Evolutionary conservation across 495 filamentous ascomycete species (phyloP).

Genomic region (Ascobolus immersus): DNA sequence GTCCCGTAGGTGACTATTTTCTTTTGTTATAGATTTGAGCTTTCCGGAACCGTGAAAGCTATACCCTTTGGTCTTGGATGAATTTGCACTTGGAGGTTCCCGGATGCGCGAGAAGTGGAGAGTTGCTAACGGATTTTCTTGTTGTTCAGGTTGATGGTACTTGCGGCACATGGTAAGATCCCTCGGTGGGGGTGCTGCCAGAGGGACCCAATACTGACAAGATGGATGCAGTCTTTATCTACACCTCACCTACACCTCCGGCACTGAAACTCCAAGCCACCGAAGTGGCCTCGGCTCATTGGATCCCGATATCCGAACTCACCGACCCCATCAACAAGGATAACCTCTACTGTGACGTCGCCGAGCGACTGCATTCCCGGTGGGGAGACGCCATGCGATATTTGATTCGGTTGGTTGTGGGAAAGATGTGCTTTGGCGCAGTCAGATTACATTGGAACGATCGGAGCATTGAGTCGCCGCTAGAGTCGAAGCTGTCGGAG

Average conservation of each 20-base stretch:
- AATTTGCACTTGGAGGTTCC: too few species aligned
- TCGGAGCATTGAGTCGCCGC: background rate
- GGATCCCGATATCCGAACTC: conserved; percentile 44
- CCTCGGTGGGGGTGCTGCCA: too few species aligned
- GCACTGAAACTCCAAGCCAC: conserved; percentile 39
- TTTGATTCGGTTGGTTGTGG: conserved; percentile 30
- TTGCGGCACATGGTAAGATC: conserved; percentile 56
- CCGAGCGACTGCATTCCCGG: conserved; percentile 31
- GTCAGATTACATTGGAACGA: conserved; percentile 24
- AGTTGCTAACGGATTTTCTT: too few species aligned
- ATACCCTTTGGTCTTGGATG: too few species aligned
- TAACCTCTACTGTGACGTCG: conserved; percentile 38
- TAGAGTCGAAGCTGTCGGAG: background rate
- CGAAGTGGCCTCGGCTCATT: conserved; percentile 52
- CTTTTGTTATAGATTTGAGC: too few species aligned
- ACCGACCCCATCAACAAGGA: conserved; percentile 37
- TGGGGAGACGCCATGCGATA: conserved; percentile 25
- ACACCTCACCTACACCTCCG: conserved; percentile 31
- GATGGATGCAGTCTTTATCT: conserved; percentile 27
- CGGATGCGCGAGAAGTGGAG: too few species aligned
- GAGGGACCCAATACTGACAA: too few species aligned
- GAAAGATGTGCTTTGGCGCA: conserved; percentile 48
- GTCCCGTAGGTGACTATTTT: too few species aligned
- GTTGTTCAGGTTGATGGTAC: conserved; percentile 41
- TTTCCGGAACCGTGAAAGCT: too few species aligned